Evolutionary conservation across 108 stramenopile genomes (phyloP).

Genomic region (Skeletonema tropicum): DNA sequence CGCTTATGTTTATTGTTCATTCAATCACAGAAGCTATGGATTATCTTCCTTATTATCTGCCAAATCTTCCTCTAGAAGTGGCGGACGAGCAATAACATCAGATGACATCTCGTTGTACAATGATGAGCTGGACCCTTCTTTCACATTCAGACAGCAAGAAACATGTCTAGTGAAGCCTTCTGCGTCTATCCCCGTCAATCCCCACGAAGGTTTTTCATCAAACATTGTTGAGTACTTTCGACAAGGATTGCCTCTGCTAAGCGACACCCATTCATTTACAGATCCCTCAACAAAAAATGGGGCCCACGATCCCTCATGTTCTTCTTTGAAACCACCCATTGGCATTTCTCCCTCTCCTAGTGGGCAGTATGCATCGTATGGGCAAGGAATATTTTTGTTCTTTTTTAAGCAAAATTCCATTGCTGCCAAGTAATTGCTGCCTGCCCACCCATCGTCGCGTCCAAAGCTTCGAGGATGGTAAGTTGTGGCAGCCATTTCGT

Average conservation of each 20-base stretch:
- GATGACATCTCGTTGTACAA: not conserved
- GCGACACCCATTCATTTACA: constrained; percentile 12
- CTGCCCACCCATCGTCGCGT: not conserved
- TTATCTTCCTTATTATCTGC: not conserved
- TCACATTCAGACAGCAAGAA: not conserved
- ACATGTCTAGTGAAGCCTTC: not conserved
- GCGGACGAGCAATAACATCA: constrained; percentile 6
- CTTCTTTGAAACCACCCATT: constrained; percentile 4
- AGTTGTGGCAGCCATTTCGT: not conserved
- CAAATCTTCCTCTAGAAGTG: constrained; percentile 9
- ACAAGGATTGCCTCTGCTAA: constrained; percentile 4
- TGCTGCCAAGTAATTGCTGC: constrained; percentile 6
- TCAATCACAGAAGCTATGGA: not conserved
- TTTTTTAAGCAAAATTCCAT: not conserved
- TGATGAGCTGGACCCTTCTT: not conserved
- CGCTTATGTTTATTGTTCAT: not conserved
- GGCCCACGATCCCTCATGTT: not conserved
- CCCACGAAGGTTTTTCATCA: constrained; percentile 3
- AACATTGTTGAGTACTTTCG: not conserved
- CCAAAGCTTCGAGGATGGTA: not conserved
- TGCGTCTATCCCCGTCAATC: not conserved
- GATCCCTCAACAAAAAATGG: not conserved
- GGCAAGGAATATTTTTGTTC: not conserved
- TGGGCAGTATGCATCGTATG: constrained; percentile 5
- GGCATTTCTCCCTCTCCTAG: not conserved